Evolutionary conservation across 768 basidiomycete species (phyloP).

Genomic region (Dioszegia aurantiaca): DNA sequence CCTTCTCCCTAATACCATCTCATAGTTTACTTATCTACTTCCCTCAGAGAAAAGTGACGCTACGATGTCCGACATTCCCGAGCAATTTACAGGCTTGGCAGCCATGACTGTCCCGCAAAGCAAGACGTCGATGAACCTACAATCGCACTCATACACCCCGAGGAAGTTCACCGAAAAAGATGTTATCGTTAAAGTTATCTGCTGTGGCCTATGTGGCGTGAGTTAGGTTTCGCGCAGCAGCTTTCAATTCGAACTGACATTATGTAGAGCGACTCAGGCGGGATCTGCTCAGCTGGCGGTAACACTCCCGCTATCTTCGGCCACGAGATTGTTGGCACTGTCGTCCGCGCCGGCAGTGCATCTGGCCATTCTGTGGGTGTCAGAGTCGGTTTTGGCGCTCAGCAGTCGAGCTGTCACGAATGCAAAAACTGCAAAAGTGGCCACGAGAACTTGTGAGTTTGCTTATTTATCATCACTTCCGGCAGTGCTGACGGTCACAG

Average conservation of each 20-base stretch:
- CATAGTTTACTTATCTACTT: no score
- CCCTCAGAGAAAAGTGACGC: no score
- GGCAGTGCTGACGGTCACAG: neutral
- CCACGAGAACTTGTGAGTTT: slow-evolving; percentile 1
- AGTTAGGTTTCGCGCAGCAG: neutral
- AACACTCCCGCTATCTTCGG: neutral
- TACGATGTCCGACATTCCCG: neutral
- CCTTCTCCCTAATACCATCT: no score
- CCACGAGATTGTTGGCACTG: slow-evolving; percentile 3
- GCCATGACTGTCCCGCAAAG: neutral
- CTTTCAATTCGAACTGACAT: no score
- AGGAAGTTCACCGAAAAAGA: neutral
- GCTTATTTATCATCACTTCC: no score
- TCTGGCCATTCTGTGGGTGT: neutral
- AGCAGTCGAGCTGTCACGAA: slow-evolving; percentile 5
- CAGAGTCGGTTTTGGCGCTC: slow-evolving; percentile 3
- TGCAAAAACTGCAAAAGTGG: neutral
- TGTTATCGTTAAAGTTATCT: slow-evolving; percentile 1
- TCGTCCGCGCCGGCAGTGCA: neutral
- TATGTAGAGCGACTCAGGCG: neutral
- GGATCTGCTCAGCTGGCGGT: slow-evolving; percentile 1
- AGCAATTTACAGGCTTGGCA: neutral
- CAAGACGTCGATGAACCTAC: neutral
- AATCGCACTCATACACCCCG: neutral
- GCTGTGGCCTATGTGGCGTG: slow-evolving; percentile 1